A percentile compares a stretch with the other conserved stretches of the same genome.
These are phyloP conservation scores for Trifolium repens DNA, from an alignment of 306 rosid species.

Conservation along the genomic window DNA sequence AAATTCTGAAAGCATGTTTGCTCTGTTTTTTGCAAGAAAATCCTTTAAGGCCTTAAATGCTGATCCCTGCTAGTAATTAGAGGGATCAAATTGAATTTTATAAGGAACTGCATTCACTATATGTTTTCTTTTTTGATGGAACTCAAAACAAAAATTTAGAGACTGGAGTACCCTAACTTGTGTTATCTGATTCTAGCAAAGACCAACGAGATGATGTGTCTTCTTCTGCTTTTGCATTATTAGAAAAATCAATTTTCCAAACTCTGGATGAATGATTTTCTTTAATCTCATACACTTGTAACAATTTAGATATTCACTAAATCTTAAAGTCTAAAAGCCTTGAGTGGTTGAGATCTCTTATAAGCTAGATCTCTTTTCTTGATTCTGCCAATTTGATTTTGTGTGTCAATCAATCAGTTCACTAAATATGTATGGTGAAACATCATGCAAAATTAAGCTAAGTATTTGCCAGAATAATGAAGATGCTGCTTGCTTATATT, in stretches of 20 bases:
- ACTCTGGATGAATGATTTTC: neutral
- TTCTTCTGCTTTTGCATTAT: constrained; percentile 3
- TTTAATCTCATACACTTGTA: neutral
- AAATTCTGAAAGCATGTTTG: neutral
- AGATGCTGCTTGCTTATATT: constrained; percentile 6
- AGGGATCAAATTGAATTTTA: constrained; percentile 9
- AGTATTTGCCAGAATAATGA: constrained; percentile 7
- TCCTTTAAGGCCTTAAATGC: constrained; percentile 1
- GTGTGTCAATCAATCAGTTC: neutral
- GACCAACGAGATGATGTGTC: neutral
- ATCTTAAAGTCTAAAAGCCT: neutral
- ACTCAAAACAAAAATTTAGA: neutral
- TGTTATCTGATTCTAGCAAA: neutral
- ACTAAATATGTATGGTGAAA: neutral
- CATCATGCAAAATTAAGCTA: constrained; percentile 10
- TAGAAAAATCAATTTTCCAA: constrained; percentile 4
- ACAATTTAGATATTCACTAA: neutral
- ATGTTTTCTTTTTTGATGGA: neutral
- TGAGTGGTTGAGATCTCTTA: neutral
- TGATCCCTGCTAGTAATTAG: neutral
- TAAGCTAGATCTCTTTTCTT: constrained; percentile 13
- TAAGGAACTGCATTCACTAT: neutral
- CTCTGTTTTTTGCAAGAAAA: neutral
- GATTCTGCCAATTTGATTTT: neutral
- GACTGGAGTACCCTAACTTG: neutral